These are phyloP conservation scores for Termitomyces sp. DNA, from an alignment of 768 basidiomycete species.

Conservation along the genomic window DNA sequence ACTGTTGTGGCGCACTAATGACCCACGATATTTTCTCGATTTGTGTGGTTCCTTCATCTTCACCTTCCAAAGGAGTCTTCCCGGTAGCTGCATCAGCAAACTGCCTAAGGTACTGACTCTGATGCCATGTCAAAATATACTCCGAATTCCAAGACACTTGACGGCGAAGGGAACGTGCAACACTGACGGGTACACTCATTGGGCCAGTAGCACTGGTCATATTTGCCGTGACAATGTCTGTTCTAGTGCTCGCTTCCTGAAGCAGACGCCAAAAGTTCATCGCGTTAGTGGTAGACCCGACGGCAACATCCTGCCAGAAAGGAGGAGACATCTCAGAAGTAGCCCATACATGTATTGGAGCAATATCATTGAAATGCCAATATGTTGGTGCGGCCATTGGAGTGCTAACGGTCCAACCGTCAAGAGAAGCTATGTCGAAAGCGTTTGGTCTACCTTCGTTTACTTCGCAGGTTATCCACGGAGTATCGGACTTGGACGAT, in stretches of 20 bases:
- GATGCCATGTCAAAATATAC: conserved; percentile 66
- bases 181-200: conserved; percentile 22
- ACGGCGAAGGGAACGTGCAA: conserved; percentile 56
- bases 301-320: conserved; percentile 50
- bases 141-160: conserved; percentile 54
- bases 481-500: conserved; percentile 35
- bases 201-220: conserved; percentile 21
- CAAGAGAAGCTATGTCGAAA: conserved; percentile 41
- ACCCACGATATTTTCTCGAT: conserved; percentile 50
- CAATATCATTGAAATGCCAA: conserved; percentile 58
- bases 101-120: conserved; percentile 60
- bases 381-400: conserved; percentile 52
- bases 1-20: conserved; percentile 51
- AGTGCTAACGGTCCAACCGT: conserved; percentile 42
- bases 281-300: conserved; percentile 37
- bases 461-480: conserved; percentile 44
- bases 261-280: conserved; percentile 58
- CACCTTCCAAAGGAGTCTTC: conserved; percentile 46
- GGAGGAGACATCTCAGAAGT: conserved; percentile 46
- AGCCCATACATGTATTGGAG: conserved; percentile 62
- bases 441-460: conserved; percentile 40
- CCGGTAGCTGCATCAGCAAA: conserved; percentile 41
- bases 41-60: conserved; percentile 34
- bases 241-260: conserved; percentile 41
- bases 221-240: conserved; percentile 21